Percentiles rank a stretch among this genome's conserved stretches.
phyloP scores from a whole-genome alignment of 2,329 filamentous ascomycete species.

The Magnaporthiopsis incrustans region DNA sequence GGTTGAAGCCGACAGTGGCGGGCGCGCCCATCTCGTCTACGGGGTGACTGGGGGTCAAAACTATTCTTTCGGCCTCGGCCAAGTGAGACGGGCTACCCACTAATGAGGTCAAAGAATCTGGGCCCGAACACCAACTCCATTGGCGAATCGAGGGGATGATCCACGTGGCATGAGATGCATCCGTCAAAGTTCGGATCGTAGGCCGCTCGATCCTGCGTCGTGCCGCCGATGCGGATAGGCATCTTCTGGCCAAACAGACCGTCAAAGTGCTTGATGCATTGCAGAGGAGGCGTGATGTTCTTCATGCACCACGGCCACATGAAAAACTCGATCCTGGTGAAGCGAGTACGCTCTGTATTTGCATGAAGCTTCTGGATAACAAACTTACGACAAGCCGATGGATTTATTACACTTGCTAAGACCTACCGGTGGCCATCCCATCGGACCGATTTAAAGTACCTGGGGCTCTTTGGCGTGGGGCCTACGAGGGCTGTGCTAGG shows the following conservation, averaged over 20 bases:
- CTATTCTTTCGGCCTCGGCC: too few relatives aligned
- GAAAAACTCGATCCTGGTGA: conserved; percentile 51
- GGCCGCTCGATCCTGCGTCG: conserved; percentile 47
- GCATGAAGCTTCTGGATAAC: too few relatives aligned
- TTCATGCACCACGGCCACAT: conserved; percentile 46
- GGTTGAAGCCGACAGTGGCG: conserved; percentile 45
- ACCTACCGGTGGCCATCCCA: too few relatives aligned
- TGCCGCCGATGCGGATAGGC: conserved; percentile 49
- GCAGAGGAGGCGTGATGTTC: conserved; percentile 39
- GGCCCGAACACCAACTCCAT: conserved; percentile 42
- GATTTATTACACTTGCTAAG: too few relatives aligned
- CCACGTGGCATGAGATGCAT: conserved; percentile 43
- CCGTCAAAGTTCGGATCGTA: conserved; percentile 36
- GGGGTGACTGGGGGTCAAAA: conserved; percentile 15
- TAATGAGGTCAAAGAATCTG: conserved; percentile 33
- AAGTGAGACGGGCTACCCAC: too few relatives aligned
- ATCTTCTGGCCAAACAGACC: conserved; percentile 42
- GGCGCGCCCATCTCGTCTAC: conserved; percentile 39
- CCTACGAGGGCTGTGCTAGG: too few relatives aligned
- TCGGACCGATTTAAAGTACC: too few relatives aligned
- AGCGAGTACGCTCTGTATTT: too few relatives aligned
- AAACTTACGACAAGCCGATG: too few relatives aligned
- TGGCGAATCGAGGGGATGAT: conserved; percentile 38
- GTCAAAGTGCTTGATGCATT: conserved; percentile 44
- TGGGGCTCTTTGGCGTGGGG: too few relatives aligned